These are phyloP conservation scores for Achaetomium macrosporum DNA, from an alignment of 2,329 filamentous ascomycete species.

Conservation along the genomic window DNA sequence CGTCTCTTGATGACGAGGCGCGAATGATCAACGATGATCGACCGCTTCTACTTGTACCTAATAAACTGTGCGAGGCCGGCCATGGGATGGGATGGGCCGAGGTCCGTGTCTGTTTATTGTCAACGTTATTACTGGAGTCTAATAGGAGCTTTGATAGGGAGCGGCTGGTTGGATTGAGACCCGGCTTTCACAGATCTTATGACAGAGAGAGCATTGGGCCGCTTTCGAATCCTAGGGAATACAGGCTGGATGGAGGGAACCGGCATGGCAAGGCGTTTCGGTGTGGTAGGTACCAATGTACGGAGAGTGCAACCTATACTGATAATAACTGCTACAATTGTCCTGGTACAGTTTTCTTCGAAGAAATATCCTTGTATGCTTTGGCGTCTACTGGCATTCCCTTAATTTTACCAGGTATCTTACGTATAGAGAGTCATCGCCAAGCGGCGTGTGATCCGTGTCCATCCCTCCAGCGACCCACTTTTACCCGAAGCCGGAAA, in stretches of 20 bases:
- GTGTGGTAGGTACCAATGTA: too few relatives aligned
- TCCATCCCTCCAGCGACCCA: neutral
- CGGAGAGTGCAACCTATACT: neutral
- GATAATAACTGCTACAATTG: neutral
- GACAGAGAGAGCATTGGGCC: neutral
- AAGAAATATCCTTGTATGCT: too few relatives aligned
- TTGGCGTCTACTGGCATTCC: too few relatives aligned
- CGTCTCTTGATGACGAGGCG: conserved; percentile 1
- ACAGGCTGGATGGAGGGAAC: neutral
- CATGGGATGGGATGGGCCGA: neutral
- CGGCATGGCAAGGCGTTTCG: conserved; percentile 13
- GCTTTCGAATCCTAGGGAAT: neutral
- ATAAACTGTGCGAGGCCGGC: neutral
- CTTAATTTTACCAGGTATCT: too few relatives aligned
- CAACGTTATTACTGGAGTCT: neutral
- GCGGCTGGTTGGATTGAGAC: neutral
- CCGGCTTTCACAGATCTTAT: neutral
- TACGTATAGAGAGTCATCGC: neutral
- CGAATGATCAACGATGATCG: neutral
- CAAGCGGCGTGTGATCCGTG: neutral
- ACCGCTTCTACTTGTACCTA: neutral
- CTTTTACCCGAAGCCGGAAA: conserved; percentile 4
- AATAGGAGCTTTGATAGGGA: neutral
- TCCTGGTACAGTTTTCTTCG: too few relatives aligned
- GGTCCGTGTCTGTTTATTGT: neutral